Percentiles rank a stretch among this genome's conserved stretches.
These are phyloP conservation scores for Rhizopus arrhizus DNA, from an alignment of 371 early-diverging fungal species.

Conservation along the genomic window DNA sequence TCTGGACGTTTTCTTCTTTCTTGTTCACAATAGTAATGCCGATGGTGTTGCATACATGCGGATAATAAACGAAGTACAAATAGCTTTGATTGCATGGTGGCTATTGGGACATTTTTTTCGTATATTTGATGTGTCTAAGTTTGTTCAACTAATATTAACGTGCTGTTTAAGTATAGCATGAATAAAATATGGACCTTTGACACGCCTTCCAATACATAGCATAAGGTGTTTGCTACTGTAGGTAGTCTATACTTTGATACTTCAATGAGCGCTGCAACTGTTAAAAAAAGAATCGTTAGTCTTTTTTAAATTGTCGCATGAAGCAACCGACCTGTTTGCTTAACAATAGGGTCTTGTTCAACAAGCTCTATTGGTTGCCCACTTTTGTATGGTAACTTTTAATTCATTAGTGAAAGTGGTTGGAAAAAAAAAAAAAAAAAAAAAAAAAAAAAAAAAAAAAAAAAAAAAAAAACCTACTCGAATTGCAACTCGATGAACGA, in stretches of 20 bases:
- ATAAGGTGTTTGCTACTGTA: slow-evolving; percentile 58
- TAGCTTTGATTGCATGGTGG: slow-evolving; percentile 74
- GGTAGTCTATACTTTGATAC: slow-evolving; percentile 62
- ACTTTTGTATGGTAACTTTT: slow-evolving; percentile 63
- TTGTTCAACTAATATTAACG: background rate
- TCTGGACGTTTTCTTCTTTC: slow-evolving; percentile 22
- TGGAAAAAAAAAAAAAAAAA: background rate
- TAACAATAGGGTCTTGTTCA: slow-evolving; percentile 68
- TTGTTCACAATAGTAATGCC: slow-evolving; percentile 41
- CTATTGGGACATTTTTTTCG: slow-evolving; percentile 63
- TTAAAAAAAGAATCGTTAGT: slow-evolving; percentile 5
- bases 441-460: background rate
- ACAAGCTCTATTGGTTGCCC: slow-evolving; percentile 59
- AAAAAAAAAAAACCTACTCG: slow-evolving; percentile 40
- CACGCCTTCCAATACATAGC: slow-evolving; percentile 62
- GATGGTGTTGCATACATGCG: slow-evolving; percentile 75
- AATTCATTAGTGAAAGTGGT: background rate
- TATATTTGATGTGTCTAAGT: slow-evolving; percentile 32
- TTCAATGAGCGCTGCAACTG: slow-evolving; percentile 67
- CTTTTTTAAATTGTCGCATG: background rate
- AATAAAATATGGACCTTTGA: slow-evolving; percentile 56
- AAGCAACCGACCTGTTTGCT: slow-evolving; percentile 54
- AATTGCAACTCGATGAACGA: slow-evolving; percentile 56
- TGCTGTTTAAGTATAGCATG: background rate
- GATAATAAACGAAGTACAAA: slow-evolving; percentile 74